A percentile compares a stretch with the other conserved stretches of the same genome.
These are phyloP conservation scores for Fraxinus pennsylvanica DNA, from an alignment of 257 asterid species.

Conservation along the genomic window DNA sequence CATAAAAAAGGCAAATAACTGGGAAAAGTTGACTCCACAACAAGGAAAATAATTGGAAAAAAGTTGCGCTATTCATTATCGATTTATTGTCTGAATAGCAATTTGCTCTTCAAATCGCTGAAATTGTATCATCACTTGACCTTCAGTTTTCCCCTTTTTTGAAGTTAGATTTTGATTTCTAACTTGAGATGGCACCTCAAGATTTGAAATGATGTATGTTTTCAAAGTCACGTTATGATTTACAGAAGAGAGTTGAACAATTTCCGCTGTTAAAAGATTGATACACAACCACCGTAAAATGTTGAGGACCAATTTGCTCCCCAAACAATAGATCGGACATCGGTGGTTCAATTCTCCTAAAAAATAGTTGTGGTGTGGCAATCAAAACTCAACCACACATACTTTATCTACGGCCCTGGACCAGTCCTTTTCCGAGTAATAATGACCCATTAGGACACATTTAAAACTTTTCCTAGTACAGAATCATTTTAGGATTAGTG, in stretches of 20 bases:
- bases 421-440: conserved; percentile 31
- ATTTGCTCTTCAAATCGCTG: neutral
- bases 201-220: too few relatives aligned
- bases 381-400: neutral
- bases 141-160: too few relatives aligned
- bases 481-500: conserved; percentile 22
- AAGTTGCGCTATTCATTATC: neutral
- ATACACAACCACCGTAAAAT: too few relatives aligned
- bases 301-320: too few relatives aligned
- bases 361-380: neutral
- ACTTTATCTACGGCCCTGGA: neutral
- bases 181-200: too few relatives aligned
- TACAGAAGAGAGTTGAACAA: too few relatives aligned
- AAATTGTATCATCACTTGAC: neutral
- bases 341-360: too few relatives aligned
- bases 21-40: neutral
- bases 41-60: neutral
- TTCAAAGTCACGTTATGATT: too few relatives aligned
- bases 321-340: too few relatives aligned
- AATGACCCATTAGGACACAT: conserved; percentile 20
- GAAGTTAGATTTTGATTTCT: too few relatives aligned
- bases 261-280: too few relatives aligned
- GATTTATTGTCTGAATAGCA: neutral
- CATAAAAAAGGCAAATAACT: neutral
- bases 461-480: conserved; percentile 13